These are phyloP conservation scores for Neonectria coccinea DNA, from an alignment of 2,329 filamentous ascomycete genomes.

Conservation along the genomic window DNA sequence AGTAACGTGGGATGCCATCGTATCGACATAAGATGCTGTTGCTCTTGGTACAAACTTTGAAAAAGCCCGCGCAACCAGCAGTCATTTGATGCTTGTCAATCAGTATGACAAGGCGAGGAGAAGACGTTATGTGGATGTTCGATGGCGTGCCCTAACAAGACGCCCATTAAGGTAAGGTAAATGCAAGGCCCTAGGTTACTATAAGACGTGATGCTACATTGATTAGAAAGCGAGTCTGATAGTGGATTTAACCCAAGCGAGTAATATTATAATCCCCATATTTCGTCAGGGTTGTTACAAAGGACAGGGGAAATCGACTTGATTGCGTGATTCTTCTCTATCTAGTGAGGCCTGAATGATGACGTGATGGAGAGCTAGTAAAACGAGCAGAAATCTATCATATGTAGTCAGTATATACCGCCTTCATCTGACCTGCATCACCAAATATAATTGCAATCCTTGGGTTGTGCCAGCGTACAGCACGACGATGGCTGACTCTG, in stretches of 20 bases:
- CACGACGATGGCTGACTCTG: background rate
- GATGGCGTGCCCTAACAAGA: background rate
- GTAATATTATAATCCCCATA: background rate
- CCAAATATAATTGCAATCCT: background rate
- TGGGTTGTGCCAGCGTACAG: background rate
- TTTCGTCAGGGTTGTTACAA: background rate
- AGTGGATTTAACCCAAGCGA: background rate
- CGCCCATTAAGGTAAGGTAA: background rate
- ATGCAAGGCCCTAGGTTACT: background rate
- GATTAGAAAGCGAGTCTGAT: background rate
- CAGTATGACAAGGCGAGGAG: background rate
- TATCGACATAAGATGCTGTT: background rate
- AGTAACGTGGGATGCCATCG: background rate
- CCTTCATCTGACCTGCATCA: no score
- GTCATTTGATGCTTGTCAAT: background rate
- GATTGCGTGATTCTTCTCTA: background rate
- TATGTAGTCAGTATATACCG: background rate
- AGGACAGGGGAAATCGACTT: background rate
- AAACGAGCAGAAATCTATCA: background rate
- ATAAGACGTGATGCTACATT: no score
- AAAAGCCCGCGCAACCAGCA: background rate
- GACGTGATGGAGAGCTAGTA: background rate
- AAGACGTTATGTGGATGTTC: conserved; percentile 4
- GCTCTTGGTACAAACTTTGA: background rate
- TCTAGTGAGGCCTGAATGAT: background rate